Percentiles rank a stretch among this genome's conserved stretches.
Conservation (phyloP, 1,284 basidiomycete species). For the Rhodofomes roseus region DNA sequence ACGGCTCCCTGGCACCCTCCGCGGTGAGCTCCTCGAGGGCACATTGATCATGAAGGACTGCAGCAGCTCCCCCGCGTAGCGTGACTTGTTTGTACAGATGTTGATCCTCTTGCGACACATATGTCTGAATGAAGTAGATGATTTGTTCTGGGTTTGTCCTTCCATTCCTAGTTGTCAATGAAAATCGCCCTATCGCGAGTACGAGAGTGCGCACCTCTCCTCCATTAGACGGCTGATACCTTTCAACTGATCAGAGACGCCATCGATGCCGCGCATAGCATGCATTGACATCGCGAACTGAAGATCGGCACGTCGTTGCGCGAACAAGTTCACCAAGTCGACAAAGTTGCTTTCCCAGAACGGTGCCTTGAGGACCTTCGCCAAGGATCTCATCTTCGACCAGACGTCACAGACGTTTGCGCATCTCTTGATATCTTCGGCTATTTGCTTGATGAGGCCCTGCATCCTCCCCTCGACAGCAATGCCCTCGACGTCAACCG, state of each 20-base stretch:
- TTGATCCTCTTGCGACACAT: constrained; percentile 10
- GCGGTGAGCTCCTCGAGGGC: constrained; percentile 13
- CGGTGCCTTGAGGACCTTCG: constrained; percentile 34
- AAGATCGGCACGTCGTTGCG: constrained; percentile 30
- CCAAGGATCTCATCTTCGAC: constrained; percentile 27
- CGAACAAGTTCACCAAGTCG: constrained; percentile 30
- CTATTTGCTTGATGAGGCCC: constrained; percentile 17
- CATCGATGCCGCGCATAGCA: constrained; percentile 30
- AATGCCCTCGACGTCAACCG: constrained; percentile 17
- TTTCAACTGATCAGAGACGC: constrained; percentile 30
- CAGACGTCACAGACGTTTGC: constrained; percentile 31
- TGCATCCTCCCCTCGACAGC: constrained; percentile 20
- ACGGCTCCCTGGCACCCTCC: too few species aligned
- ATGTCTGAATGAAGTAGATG: constrained; percentile 7
- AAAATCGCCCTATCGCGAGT: neutral
- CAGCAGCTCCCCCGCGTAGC: constrained; percentile 15
- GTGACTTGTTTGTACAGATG: constrained; percentile 1
- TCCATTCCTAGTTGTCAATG: neutral
- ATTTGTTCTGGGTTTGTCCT: constrained; percentile 7
- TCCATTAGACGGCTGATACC: constrained; percentile 12
- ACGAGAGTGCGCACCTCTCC: constrained; percentile 14
- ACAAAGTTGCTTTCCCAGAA: constrained; percentile 35
- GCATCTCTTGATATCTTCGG: constrained; percentile 28
- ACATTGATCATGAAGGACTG: constrained; percentile 11
- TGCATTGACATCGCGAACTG: constrained; percentile 30